These are phyloP conservation scores for Amesomyces nigricolor DNA, from an alignment of 2,329 filamentous ascomycete species.

Conservation along the genomic window DNA sequence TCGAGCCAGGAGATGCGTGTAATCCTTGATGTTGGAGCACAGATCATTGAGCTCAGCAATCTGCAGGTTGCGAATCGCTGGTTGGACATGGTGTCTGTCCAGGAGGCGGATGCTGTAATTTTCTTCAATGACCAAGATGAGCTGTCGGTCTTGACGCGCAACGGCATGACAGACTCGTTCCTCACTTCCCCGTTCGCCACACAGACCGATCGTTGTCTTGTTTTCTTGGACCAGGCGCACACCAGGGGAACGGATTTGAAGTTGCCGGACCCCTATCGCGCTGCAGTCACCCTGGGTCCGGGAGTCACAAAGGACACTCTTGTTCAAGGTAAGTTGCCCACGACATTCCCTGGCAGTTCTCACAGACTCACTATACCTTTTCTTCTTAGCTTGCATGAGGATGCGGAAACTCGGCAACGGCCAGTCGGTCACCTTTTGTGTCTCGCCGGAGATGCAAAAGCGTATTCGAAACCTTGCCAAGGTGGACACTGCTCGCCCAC, in stretches of 20 bases:
- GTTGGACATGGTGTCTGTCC: constrained; percentile 34
- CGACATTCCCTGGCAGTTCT: neutral
- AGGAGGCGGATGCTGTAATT: constrained; percentile 43
- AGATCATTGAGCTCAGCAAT: constrained; percentile 54
- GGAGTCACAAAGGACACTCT: constrained; percentile 62
- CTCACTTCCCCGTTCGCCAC: constrained; percentile 53
- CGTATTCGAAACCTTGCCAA: constrained; percentile 40
- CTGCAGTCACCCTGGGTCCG: constrained; percentile 62
- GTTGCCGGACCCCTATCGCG: constrained; percentile 50
- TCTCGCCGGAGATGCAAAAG: constrained; percentile 52
- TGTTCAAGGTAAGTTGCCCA: constrained; percentile 52
- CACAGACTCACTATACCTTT: neutral
- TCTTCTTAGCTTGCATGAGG: constrained; percentile 57
- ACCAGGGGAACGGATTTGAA: constrained; percentile 57
- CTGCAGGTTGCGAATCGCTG: constrained; percentile 45
- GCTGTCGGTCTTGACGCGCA: constrained; percentile 38
- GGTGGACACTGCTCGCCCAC: neutral
- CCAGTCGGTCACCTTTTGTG: constrained; percentile 58
- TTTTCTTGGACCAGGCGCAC: constrained; percentile 58
- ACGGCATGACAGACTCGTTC: constrained; percentile 43
- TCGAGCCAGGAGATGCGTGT: constrained; percentile 44
- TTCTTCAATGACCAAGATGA: constrained; percentile 47
- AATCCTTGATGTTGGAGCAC: constrained; percentile 60
- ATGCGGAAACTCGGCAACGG: constrained; percentile 63
- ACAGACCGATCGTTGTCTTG: constrained; percentile 53